These are phyloP conservation scores for Diplodia sapinea DNA, from an alignment of 2,329 filamentous ascomycete genomes.

Conservation along the genomic window DNA sequence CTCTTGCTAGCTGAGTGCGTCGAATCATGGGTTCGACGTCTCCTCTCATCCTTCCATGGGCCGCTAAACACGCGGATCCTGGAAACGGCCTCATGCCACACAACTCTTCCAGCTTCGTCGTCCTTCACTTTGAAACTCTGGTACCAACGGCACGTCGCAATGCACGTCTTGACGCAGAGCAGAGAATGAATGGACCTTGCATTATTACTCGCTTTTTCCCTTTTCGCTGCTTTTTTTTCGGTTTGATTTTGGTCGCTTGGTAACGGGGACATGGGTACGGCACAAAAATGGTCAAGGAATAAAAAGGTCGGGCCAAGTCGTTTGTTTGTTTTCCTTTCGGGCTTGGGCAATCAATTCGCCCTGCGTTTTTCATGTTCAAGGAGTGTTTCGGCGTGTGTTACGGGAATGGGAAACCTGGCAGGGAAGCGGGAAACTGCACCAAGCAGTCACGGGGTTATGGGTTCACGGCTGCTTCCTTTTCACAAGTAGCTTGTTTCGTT, in stretches of 20 bases:
- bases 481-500: neutral
- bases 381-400: slow-evolving; percentile 16
- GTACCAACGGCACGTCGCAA: neutral
- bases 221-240: neutral
- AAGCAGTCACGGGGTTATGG: neutral
- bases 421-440: neutral
- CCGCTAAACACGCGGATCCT: neutral
- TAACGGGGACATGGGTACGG: neutral
- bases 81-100: neutral
- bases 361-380: neutral
- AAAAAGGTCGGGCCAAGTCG: slow-evolving; percentile 13
- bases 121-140: neutral
- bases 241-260: neutral
- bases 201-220: slow-evolving; percentile 19
- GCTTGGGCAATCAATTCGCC: neutral
- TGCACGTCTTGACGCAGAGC: neutral
- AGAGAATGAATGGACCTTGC: slow-evolving; percentile 9
- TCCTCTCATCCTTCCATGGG: neutral
- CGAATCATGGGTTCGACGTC: slow-evolving; percentile 6
- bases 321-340: slow-evolving; percentile 21
- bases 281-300: slow-evolving; percentile 14
- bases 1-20: neutral
- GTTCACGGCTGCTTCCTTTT: neutral
- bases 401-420: slow-evolving; percentile 10
- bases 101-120: slow-evolving; percentile 12